Base-by-base conservation (phyloP, 2,329 filamentous ascomycete species). In the Zopfia rhizophila region DNA sequence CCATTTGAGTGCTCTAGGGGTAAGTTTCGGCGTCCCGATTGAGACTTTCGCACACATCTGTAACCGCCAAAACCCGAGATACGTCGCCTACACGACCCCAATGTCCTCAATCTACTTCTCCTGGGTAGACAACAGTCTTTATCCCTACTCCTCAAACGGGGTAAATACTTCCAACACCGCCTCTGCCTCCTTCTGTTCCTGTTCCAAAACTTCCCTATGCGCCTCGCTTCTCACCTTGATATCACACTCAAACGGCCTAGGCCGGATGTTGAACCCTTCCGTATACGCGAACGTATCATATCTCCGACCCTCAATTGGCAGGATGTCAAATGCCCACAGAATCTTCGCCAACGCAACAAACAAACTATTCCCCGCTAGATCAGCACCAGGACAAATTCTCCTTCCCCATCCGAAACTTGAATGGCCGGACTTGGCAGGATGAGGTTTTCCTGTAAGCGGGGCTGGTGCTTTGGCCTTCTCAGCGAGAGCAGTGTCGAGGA, bases 251-350 rank as follows among this genome's bases (percentile, higher is more conserved):
- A 74, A 73, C 35, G 56, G 61, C 55, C 55, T 49, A 12, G 72
- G 72, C 25, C 72, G 49, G 16, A 74, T 73, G 38, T 74, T 74
- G 40, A 74, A 73, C 2, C 70, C 72, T 14, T 75, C 70, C 2
- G 70, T 75, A 38, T 74, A 75, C 11, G 62, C 66, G 50, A 73
- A 72, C 10, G 61, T 70, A 39, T 74, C 70, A 42, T 75, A 74
- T 28, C 36, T 31, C n/a, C 55, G 35, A 3, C 66, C 71, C 22
- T 66, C 53, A 4, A 58, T 48, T 0, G 66, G 60, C 44, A 41
- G 11, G 21, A 75, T 65, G 27, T 74, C 63, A 38, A 68, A 72
- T 1, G 63, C 66, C 71, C 70, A 66, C 8, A 66, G 28, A 7
- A 68, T 53, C 55, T 66, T 69, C 4, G 65, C 59, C 13, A 72